Conservation (phyloP, 352 stramenopile species). For the Peronosclerospora sorghi region DNA sequence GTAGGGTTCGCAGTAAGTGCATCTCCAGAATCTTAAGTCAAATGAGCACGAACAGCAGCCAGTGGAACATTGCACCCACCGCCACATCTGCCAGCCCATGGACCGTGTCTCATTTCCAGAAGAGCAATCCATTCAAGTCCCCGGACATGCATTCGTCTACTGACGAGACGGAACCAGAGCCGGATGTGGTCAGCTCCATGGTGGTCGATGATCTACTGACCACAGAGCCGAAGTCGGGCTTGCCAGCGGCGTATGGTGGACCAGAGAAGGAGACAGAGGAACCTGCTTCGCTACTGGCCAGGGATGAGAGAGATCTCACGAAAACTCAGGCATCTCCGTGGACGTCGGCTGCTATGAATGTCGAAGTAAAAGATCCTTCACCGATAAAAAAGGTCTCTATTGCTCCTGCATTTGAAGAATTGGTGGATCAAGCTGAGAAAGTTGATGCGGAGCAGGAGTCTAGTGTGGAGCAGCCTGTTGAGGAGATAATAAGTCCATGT, state of each 20-base stretch:
- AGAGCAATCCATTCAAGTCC: constrained; percentile 24
- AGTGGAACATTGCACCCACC: constrained; percentile 43
- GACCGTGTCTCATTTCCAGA: constrained; percentile 34
- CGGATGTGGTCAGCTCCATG: constrained; percentile 18
- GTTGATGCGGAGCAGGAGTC: not conserved
- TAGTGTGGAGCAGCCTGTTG: not conserved
- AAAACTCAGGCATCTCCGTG: constrained; percentile 9
- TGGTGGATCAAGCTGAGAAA: constrained; percentile 2
- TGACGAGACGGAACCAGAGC: constrained; percentile 21
- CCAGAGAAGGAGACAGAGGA: constrained; percentile 4
- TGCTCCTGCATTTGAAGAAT: constrained; percentile 3
- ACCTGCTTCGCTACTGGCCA: constrained; percentile 5
- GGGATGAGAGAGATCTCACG: constrained; percentile 4
- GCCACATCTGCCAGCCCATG: constrained; percentile 21
- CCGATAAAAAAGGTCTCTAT: not conserved
- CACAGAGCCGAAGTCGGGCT: constrained; percentile 2
- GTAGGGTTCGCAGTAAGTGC: constrained; percentile 47
- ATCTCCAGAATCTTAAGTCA: constrained; percentile 56
- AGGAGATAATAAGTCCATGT: constrained; percentile 3
- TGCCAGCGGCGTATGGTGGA: constrained; percentile 14
- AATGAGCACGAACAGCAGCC: constrained; percentile 31
- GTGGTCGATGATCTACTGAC: constrained; percentile 17
- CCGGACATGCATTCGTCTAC: constrained; percentile 3
- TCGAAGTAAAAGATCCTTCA: constrained; percentile 1
- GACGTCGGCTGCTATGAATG: constrained; percentile 5